Percentiles rank a stretch among this genome's conserved stretches.
Conservation (phyloP, 2,329 filamentous ascomycete genomes). For the Beauveria bassiana region DNA sequence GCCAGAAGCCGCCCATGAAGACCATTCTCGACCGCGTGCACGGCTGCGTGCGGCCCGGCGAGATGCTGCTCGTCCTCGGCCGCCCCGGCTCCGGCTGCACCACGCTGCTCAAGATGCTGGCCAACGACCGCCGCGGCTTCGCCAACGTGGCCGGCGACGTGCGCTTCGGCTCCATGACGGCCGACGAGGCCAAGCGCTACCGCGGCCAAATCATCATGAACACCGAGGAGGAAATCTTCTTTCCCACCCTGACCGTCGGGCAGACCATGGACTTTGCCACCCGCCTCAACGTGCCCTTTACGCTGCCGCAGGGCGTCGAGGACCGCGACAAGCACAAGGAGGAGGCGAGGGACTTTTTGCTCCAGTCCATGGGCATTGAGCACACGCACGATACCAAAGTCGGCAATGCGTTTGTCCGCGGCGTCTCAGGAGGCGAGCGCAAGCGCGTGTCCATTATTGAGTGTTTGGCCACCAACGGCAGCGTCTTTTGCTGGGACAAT, state of each 20-base stretch:
- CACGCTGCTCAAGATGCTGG: constrained; percentile 60
- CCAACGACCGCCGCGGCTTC: constrained; percentile 56
- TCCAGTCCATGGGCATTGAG: constrained; percentile 48
- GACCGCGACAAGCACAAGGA: constrained; percentile 37
- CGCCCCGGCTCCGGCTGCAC: constrained; percentile 64
- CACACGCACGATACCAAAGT: constrained; percentile 60
- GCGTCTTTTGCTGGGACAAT: constrained; percentile 62
- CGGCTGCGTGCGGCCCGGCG: constrained; percentile 63
- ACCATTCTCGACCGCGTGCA: constrained; percentile 59
- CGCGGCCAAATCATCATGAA: constrained; percentile 59
- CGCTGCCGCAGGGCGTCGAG: constrained; percentile 35
- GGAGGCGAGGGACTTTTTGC: constrained; percentile 44
- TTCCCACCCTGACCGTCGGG: constrained; percentile 62
- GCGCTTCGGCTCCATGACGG: constrained; percentile 44
- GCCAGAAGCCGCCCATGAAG: constrained; percentile 49
- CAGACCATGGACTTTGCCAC: constrained; percentile 66
- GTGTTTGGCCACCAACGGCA: constrained; percentile 47
- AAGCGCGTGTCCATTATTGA: constrained; percentile 65
- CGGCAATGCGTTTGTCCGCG: constrained; percentile 57
- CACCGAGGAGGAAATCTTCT: constrained; percentile 59
- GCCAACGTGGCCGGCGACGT: constrained; percentile 51
- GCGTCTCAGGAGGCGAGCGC: constrained; percentile 60
- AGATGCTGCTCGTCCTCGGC: constrained; percentile 64
- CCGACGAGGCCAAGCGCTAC: constrained; percentile 40
- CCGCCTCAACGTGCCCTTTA: constrained; percentile 45